Evolutionary conservation across 2,329 filamentous ascomycete species (phyloP).

Genomic region (Aspergillus pseudonomiae): DNA sequence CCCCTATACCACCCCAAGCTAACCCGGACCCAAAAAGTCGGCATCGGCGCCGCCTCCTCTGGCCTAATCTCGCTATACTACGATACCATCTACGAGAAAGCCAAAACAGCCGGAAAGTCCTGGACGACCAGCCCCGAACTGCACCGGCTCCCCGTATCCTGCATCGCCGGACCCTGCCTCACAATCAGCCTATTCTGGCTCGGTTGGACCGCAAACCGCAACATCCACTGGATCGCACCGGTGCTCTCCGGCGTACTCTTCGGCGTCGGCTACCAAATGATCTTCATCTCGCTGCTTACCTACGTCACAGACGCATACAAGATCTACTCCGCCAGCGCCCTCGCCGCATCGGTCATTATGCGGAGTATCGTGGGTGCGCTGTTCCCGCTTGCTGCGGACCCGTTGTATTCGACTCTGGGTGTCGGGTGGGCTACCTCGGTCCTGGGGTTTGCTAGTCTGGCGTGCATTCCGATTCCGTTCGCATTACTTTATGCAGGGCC

Average conservation of each 20-base stretch:
- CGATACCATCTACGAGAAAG: constrained; percentile 62
- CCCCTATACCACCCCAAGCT: too few relatives aligned
- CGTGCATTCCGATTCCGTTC: constrained; percentile 46
- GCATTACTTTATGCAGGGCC: constrained; percentile 34
- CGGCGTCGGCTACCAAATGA: constrained; percentile 63
- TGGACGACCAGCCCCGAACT: constrained; percentile 64
- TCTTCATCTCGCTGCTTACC: constrained; percentile 67
- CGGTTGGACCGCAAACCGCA: constrained; percentile 58
- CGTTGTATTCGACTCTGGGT: constrained; percentile 42
- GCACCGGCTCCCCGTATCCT: constrained; percentile 71
- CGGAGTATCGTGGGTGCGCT: constrained; percentile 57
- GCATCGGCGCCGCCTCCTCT: constrained; percentile 62
- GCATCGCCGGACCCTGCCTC: constrained; percentile 68
- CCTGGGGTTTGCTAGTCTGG: constrained; percentile 43
- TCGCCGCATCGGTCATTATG: constrained; percentile 55
- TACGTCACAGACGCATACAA: constrained; percentile 71
- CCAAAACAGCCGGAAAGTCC: constrained; percentile 51
- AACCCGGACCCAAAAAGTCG: constrained; percentile 46
- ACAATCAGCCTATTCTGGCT: constrained; percentile 57
- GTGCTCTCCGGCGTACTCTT: constrained; percentile 65
- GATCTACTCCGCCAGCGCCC: constrained; percentile 62
- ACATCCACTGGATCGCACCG: constrained; percentile 58
- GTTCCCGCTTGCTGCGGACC: constrained; percentile 55
- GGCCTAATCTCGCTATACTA: constrained; percentile 66
- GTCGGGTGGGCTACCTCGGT: constrained; percentile 47